Base-by-base conservation (phyloP, 306 rosid species). In the Hylodesmum podocarpum region DNA sequence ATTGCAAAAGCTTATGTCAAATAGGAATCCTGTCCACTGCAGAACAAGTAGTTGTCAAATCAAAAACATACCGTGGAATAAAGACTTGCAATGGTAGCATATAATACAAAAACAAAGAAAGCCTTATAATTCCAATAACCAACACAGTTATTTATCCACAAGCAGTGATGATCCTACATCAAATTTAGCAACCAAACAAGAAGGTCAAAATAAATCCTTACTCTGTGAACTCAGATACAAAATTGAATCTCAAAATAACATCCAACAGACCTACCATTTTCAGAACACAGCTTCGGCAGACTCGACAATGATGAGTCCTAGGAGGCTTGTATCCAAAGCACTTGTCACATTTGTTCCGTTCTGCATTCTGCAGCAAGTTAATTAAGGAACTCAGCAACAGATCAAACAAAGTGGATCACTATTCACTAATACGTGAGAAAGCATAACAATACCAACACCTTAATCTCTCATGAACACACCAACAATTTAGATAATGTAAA, bases 61-160 rank as follows among this genome's bases (percentile, higher is more conserved):
- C 11, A 24, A 71, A 76, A 71, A 84, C 91, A 77, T 84, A 94
- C 97, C 64, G 67, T 80, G 15, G 94, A 90, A 77, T 91, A 80
- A 77, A 88, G 73, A 85, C 88, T 81, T 82, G 84, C 87, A 16
- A 83, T 1, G 15, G 91, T 80, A 64, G 91, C 88, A 73, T 91
- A 90, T 8, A 84, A 70, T 62, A 86, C 55, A 62, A 91, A 92
- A 28, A 80, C 59, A 34, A 91, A 85, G 67, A 91, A 94, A 19
- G 94, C 89, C 83, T 94, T 94, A 58, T 94, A 91, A 87, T 94
- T 94, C 93, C 94, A 83, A 81, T 90, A 90, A 83, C 96, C 97
- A 75, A 94, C 89, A 71, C 98, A 94, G 77, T 94, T 94, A 85
- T 91, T 94, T 76, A 91, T 76, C 98, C 97, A 91, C 72, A 79